Conservation (phyloP, 192 early-diverging fungal genomes). For the Thamnidium elegans region DNA sequence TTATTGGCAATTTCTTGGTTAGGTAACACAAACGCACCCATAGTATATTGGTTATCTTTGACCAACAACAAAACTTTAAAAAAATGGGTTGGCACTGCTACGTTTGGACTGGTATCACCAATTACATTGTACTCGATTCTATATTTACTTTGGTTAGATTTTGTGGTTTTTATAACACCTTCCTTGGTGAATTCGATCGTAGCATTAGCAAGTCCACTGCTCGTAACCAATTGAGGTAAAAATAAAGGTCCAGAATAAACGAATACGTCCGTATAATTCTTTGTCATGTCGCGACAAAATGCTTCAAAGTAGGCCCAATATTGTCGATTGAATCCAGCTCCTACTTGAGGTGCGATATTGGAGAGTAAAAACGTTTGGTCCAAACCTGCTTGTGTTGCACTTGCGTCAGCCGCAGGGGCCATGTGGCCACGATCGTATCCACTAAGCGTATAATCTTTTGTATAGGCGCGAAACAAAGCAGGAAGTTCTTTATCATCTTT, state of each 20-base stretch:
- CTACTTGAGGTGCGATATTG: constrained; percentile 34
- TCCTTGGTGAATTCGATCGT: not conserved
- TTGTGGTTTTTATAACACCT: not conserved
- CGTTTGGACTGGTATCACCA: constrained; percentile 33
- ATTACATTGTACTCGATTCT: constrained; percentile 23
- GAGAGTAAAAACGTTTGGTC: constrained; percentile 51
- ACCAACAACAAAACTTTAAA: constrained; percentile 41
- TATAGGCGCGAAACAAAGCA: constrained; percentile 38
- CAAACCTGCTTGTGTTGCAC: constrained; percentile 45
- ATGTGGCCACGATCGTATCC: constrained; percentile 63
- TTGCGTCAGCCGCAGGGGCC: constrained; percentile 58
- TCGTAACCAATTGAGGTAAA: constrained; percentile 33
- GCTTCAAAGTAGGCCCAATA: constrained; percentile 60
- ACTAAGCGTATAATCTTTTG: constrained; percentile 48
- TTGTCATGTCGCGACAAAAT: constrained; percentile 43
- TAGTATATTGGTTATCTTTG: constrained; percentile 37
- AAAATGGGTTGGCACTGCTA: constrained; percentile 64
- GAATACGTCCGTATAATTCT: constrained; percentile 50
- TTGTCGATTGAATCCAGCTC: constrained; percentile 56
- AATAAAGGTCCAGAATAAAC: constrained; percentile 59
- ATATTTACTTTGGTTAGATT: constrained; percentile 1
- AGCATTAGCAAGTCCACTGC: not conserved
- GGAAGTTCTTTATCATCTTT: constrained; percentile 48
- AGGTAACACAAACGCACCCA: constrained; percentile 79
- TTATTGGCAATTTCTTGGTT: constrained; percentile 67